Conservation (phyloP, 305 asterid genomes). For the Stenogyne calaminthoides region DNA sequence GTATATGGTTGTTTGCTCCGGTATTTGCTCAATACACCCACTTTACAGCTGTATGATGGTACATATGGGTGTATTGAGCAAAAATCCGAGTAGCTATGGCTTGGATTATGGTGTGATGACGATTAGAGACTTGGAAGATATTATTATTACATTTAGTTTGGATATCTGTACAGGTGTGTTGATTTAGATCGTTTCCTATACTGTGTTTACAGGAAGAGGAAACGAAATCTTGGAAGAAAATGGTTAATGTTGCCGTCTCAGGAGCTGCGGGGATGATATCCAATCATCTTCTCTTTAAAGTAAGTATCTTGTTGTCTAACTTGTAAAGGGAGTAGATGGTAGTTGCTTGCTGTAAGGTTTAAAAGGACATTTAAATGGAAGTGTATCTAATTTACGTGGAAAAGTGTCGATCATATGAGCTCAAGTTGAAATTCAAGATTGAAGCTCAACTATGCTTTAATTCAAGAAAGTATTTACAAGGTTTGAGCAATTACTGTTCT, state of each 20-base stretch:
- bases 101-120: too few relatives aligned
- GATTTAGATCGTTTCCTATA: too few relatives aligned
- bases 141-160: too few relatives aligned
- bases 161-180: too few relatives aligned
- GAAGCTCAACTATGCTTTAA: neutral
- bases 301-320: conserved; percentile 29
- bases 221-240: conserved; percentile 88
- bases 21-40: too few relatives aligned
- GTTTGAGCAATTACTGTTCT: conserved; percentile 12
- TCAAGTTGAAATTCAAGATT: neutral
- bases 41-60: too few relatives aligned
- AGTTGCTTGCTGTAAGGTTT: too few relatives aligned
- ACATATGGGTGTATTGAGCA: too few relatives aligned
- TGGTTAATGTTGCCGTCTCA: conserved; percentile 81
- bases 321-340: neutral
- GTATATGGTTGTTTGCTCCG: too few relatives aligned
- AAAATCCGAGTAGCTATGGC: too few relatives aligned
- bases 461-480: conserved; percentile 5
- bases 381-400: neutral
- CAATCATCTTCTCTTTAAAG: conserved; percentile 95
- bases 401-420: neutral
- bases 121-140: neutral
- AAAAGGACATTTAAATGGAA: neutral
- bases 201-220: conserved; percentile 75
- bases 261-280: conserved; percentile 99